Evolutionary conservation across 2,329 filamentous ascomycete species (phyloP).

Genomic region (Colletotrichum musicola): DNA sequence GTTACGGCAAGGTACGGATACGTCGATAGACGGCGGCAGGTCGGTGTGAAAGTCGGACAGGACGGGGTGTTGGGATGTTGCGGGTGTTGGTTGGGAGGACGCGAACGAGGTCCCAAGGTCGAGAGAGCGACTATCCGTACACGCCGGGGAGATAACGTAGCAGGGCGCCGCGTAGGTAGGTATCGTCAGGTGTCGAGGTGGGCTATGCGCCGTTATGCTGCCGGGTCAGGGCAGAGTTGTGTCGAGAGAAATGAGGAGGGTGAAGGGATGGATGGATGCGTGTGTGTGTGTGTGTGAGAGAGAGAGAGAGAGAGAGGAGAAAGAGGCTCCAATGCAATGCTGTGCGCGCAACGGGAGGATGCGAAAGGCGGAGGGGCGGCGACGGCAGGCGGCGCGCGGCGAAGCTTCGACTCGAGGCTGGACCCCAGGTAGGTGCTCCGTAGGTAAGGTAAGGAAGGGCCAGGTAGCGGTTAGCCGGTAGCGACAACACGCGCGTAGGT

Average conservation of each 20-base stretch:
- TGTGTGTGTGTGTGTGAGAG: not conserved
- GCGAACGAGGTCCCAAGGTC: not conserved
- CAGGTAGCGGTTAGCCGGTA: no score
- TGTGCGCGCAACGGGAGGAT: no score
- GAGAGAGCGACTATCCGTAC: slow-evolving; percentile 1
- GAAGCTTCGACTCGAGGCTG: slow-evolving; percentile 1
- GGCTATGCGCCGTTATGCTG: no score
- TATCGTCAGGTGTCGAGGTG: not conserved
- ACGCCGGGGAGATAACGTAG: no score
- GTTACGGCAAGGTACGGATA: slow-evolving; percentile 9
- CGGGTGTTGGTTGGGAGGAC: slow-evolving; percentile 3
- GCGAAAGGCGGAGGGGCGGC: slow-evolving; percentile 6
- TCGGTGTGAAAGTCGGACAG: slow-evolving; percentile 38
- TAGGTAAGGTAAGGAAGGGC: no score
- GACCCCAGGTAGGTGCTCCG: no score
- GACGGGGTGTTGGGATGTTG: slow-evolving; percentile 19
- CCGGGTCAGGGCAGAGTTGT: not conserved
- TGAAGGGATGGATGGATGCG: no score
- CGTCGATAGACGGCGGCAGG: slow-evolving; percentile 10
- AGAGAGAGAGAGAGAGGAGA: not conserved
- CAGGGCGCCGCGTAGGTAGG: no score
- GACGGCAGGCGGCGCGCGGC: slow-evolving; percentile 19
- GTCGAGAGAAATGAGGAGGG: slow-evolving; percentile 3
- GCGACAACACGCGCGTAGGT: no score
- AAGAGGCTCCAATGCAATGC: no score